A percentile compares a stretch with the other conserved stretches of the same genome.
phyloP scores from a whole-genome alignment of 2,329 filamentous ascomycete genomes.

The Aspergillus novofumigatus region DNA sequence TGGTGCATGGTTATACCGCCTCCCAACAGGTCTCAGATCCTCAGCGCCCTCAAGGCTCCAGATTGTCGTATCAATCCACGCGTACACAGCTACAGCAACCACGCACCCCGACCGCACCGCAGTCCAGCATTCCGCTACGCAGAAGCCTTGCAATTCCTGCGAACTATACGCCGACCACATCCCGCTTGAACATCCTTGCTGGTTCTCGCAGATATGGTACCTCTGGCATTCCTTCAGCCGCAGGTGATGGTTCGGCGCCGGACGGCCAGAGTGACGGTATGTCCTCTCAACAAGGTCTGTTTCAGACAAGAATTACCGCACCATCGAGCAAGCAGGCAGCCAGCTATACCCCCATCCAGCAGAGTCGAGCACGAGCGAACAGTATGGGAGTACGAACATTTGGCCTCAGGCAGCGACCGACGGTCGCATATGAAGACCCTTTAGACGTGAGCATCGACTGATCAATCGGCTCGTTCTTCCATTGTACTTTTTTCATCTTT shows the following conservation, averaged over 20 bases:
- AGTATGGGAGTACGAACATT: conserved; percentile 34
- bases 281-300: conserved; percentile 18
- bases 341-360: conserved; percentile 38
- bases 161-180: conserved; percentile 32
- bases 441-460: conserved; percentile 31
- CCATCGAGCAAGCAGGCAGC: conserved; percentile 33
- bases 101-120: conserved; percentile 28
- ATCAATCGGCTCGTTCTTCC: conserved; percentile 5
- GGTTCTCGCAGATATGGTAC: conserved; percentile 39
- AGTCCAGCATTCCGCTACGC: conserved; percentile 35
- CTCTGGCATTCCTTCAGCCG: conserved; percentile 17
- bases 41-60: conserved; percentile 20
- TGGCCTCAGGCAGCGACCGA: conserved; percentile 29
- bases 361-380: conserved; percentile 34
- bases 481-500: not conserved
- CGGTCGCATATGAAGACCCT: conserved; percentile 20
- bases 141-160: conserved; percentile 33
- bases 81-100: conserved; percentile 23
- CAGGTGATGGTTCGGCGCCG: conserved; percentile 18
- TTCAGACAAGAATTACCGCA: conserved; percentile 30
- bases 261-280: conserved; percentile 12
- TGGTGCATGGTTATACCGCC: conserved; percentile 25
- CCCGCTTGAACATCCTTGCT: conserved; percentile 38
- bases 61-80: conserved; percentile 19
- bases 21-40: conserved; percentile 22